Base-by-base conservation (phyloP, 805 yeast species). In the Monosporozyma yasuniensis region DNA sequence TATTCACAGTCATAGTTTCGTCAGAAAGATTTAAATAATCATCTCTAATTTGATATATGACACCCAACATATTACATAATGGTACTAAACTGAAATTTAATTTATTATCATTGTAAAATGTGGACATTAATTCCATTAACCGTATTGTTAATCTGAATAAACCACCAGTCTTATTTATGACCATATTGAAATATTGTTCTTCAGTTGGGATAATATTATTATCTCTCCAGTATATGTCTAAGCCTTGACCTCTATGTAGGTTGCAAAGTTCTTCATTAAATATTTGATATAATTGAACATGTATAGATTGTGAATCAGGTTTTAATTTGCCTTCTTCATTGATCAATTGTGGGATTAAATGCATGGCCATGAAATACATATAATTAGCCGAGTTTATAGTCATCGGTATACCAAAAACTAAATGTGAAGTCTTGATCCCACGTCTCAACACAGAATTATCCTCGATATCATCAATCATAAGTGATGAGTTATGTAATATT, bases 191-290 rank as follows among this genome's bases (percentile, higher is more conserved):
- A 60, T 90, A 90, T 59, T 86, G 80, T 1, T 66, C 63, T 52
- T 81, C 84, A 4, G 72, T 69, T 0, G 93, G 93, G 44, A 83
- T 73, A 14, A 56, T 50, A 14, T 34, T 45, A 16, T 45, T 46
- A 50, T 88, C 96, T 54, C 97, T 72, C 96, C 97, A 90, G 64
- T 81, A 84, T 19, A 90, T 74, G 58, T 90, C 98, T 52, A 84
- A 66, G 0, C 96, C 95, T 70, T 90, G 98, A 5, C 98, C 98
- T 44, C 84, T 74, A 63, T 90, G 97, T 50, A 90, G 68, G 59
- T 84, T 82, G 47, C 86, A 64, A 79, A 90, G 72, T 58, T 90
- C 96, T 47, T 85, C 85, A 52, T 79, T 72, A 52, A 81, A 75
- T 1, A 81, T 73, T 19, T 62, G 61, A 58, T 64, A 55, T 3